Conservation (phyloP, 1,139 yeast genomes). For the Kodamaea sp. region DNA sequence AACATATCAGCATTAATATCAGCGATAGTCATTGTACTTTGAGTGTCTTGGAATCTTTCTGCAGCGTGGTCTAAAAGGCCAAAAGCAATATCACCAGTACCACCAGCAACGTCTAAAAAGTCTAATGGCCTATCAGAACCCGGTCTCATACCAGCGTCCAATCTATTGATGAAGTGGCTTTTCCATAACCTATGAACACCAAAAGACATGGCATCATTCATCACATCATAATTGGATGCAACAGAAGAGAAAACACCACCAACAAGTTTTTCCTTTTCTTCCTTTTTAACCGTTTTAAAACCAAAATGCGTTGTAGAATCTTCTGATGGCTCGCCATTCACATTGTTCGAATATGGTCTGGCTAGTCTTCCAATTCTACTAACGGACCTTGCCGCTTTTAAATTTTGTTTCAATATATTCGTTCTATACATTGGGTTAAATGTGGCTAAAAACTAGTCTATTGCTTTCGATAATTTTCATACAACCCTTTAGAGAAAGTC, state of each 20-base stretch:
- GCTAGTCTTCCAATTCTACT: background rate
- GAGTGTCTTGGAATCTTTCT: constrained; percentile 66
- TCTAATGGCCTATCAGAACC: constrained; percentile 74
- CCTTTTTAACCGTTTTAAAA: constrained; percentile 73
- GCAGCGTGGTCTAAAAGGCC: constrained; percentile 92
- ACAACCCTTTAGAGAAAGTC: too few relatives aligned
- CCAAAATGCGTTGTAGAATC: constrained; percentile 84
- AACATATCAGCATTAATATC: constrained; percentile 97
- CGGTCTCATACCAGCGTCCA: constrained; percentile 93
- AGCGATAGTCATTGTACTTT: constrained; percentile 82
- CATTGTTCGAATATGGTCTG: constrained; percentile 1
- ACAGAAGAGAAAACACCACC: constrained; percentile 91
- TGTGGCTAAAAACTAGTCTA: too few relatives aligned
- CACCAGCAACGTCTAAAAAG: constrained; percentile 97
- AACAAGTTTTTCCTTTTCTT: constrained; percentile 82
- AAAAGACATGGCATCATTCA: constrained; percentile 97
- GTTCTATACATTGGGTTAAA: constrained; percentile 1
- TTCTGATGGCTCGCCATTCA: background rate
- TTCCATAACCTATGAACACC: constrained; percentile 97
- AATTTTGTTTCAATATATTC: background rate
- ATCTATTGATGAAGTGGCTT: constrained; percentile 76
- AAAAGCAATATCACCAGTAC: constrained; percentile 97
- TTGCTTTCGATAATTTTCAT: too few relatives aligned
- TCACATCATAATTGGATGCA: constrained; percentile 88
- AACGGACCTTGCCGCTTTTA: background rate